Base-by-base conservation (phyloP, 345 rosid species). In the Salix dunnii region DNA sequence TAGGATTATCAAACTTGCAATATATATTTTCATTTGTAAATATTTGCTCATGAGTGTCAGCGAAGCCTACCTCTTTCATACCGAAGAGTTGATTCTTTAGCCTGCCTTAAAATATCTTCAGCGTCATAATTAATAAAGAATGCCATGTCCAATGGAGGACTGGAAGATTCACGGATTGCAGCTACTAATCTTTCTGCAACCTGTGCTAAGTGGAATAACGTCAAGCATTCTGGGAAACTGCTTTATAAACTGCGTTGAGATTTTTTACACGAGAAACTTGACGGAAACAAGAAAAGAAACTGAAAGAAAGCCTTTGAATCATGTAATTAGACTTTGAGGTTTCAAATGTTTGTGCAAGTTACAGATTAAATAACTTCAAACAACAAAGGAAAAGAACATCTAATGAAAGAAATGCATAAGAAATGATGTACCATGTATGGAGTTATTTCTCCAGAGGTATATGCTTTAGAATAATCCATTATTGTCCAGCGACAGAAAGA, bases 91-190 rank as follows among this genome's bases (percentile, higher is more conserved):
- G 96, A 91, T 25, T 90, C 88, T 11, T 30, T 42, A 36, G 93
- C 96, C 79, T 91, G 93, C 58, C 77, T 80, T 18, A 88, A 71
- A 78, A 91, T 90, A 71, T 91, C 91, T 53, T 85, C 72, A 13
- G 72, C 64, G 53, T 86, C 71, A 61, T 75, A 86, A 78, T 73
- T 82, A 76, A 91, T 88, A 75, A 91, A 91, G 79, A 90, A 90
- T 18, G 88, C 86, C 96, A 91, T 91, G 49, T 82, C 60, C 82
- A 84, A 7, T 14, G 84, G 75, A 72, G 80, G 76, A 12, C 49
- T 68, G 5, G 85, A 87, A 64, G 88, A 85, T 77, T 91, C 88
- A 18, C 18, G 21, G 7, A 88, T 86, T 0, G 86, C 89, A 33
- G 79, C 79, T 77, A 91, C 78, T 62, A 91, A 77, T 42, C 82